Conservation (phyloP, 768 basidiomycete genomes). For the Amanita pallidorosea region DNA sequence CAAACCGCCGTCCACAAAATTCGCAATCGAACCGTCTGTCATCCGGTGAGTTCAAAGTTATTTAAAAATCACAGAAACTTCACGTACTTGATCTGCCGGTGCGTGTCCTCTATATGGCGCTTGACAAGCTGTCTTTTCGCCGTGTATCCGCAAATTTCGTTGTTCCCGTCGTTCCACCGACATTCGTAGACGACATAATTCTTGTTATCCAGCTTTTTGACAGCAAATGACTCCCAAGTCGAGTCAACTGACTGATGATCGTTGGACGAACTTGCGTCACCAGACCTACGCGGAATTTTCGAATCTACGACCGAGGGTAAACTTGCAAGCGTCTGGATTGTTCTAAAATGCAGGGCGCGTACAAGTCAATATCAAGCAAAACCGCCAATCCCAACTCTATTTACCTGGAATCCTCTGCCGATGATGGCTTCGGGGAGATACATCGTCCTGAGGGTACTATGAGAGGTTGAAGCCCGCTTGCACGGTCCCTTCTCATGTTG, state of each 20-base stretch:
- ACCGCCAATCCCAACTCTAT: not conserved
- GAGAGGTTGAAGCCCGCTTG: not conserved
- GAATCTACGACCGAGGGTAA: not conserved
- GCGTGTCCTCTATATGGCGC: conserved; percentile 54
- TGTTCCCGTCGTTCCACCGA: conserved; percentile 18
- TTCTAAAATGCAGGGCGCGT: not conserved
- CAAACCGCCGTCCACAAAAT: conserved; percentile 42
- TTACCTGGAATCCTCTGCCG: not conserved
- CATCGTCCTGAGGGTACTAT: not conserved
- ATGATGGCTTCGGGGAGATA: not conserved
- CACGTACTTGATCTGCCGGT: conserved; percentile 49
- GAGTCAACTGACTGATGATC: not conserved
- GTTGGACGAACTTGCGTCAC: not conserved
- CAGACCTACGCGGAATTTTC: not conserved
- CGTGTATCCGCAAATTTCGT: conserved; percentile 9
- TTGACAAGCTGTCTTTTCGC: conserved; percentile 57
- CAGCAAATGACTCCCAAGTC: conserved; percentile 4
- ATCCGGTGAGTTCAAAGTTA: not conserved
- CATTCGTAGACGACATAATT: conserved; percentile 16
- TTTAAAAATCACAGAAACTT: not conserved
- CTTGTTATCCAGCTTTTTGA: conserved; percentile 5
- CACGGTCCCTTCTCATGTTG: not conserved
- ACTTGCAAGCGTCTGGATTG: not conserved
- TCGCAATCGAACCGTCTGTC: conserved; percentile 41
- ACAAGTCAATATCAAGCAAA: not conserved